Base-by-base conservation (phyloP, 176 grass and related monocot genomes). In the Musa beccarii region DNA sequence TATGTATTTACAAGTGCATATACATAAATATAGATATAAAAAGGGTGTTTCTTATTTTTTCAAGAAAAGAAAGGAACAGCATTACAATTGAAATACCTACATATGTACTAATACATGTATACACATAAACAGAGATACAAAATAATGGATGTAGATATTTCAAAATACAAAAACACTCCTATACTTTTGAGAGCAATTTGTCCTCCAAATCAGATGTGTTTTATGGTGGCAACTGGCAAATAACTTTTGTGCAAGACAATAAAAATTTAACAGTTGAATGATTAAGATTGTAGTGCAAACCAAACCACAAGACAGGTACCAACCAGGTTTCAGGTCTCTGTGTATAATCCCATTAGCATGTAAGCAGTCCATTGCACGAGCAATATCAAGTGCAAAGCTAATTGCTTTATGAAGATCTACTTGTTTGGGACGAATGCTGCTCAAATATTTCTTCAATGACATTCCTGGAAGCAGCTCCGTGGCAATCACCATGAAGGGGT, bases 291-390 rank as follows among this genome's bases (percentile, higher is more conserved):
- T 11, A 20, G 17, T 9, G 19, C 12, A 29, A 71, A 67, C 65
- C 26, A 28, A 56, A 64, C 14, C 13, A 55, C 56, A 49, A 61
- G 19, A 25, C 26, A 14, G 6, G 55, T 79, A 86, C 84, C 13
- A 50, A 74, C 71, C 85, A 57, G 85, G 85, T 80, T 87, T 87
- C 68, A 87, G 77, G 64, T 87, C 85, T 75, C 85, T 79, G 75
- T 87, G 85, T 79, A 87, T 87, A 24, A 87, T 87, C 56, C 85
- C 85, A 83, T 87, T 87, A 23, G 85, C 85, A 79, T 87, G 85
- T 80, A 87, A 75, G 53, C 81, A 87, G 20, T 87, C 85, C 85
- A 87, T 87, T 14, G 85, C 85, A 63, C 77, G 76, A 79, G 85
- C 85, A 65, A 87, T 87, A 65, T 87, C 85, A 68, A 87, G 56